Evolutionary conservation across 73 alveolate species (phyloP).

Genomic region (Stentor coeruleus): DNA sequence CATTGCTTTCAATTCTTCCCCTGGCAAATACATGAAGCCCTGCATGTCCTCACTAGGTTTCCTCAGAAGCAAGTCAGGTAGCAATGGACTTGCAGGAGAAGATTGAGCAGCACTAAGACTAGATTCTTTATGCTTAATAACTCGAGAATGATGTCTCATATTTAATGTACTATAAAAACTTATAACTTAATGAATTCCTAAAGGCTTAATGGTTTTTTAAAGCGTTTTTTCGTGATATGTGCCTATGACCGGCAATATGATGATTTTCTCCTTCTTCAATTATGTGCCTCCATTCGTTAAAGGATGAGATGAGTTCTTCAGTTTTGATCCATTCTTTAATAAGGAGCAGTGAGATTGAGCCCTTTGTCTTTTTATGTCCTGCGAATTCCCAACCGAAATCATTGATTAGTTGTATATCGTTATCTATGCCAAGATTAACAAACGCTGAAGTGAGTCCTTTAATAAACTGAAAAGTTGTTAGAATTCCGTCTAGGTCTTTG

Average conservation of each 20-base stretch:
- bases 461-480: not conserved
- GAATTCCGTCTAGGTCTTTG: not conserved
- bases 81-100: not conserved
- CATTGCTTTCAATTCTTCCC: not conserved
- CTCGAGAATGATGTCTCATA: too few relatives aligned
- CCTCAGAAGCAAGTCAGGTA: not conserved
- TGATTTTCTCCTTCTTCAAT: constrained; percentile 2
- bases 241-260: not conserved
- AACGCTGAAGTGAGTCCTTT: not conserved
- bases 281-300: not conserved
- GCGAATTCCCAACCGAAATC: not conserved
- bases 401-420: not conserved
- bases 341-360: not conserved
- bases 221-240: not conserved
- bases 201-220: not conserved
- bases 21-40: not conserved
- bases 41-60: not conserved
- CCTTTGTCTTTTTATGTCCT: not conserved
- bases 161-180: too few relatives aligned
- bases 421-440: not conserved
- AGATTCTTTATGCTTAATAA: too few relatives aligned
- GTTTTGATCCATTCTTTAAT: not conserved
- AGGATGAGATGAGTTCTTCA: not conserved
- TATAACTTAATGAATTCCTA: too few relatives aligned
- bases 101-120: too few relatives aligned